Percentiles rank a stretch among this genome's conserved stretches.
Conservation (phyloP, 495 filamentous ascomycete genomes). For the Penicillium malachiteum region DNA sequence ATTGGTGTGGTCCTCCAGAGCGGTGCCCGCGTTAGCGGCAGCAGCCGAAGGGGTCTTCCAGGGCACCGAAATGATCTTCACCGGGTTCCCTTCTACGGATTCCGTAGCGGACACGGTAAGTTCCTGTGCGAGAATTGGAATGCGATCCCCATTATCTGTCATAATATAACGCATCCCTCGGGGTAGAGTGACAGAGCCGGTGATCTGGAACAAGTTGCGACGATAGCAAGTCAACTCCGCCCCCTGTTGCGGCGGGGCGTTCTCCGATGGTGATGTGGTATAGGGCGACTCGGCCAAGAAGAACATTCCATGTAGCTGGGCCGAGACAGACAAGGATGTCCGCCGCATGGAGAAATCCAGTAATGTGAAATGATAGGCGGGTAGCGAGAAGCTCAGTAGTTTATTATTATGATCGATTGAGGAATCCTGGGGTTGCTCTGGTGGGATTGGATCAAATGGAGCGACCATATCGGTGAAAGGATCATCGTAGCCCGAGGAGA, state of each 20-base stretch:
- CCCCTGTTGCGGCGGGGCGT: conserved; percentile 56
- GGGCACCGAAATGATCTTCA: conserved; percentile 89
- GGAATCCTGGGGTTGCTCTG: conserved; percentile 39
- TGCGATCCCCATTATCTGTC: conserved; percentile 74
- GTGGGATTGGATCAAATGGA: conserved; percentile 52
- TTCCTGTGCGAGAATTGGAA: conserved; percentile 71
- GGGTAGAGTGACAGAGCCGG: conserved; percentile 75
- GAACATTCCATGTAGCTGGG: conserved; percentile 93
- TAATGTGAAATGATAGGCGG: conserved; percentile 64
- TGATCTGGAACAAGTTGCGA: conserved; percentile 86
- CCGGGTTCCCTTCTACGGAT: conserved; percentile 81
- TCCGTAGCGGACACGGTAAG: conserved; percentile 84
- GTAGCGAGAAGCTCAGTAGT: conserved; percentile 74
- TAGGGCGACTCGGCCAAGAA: conserved; percentile 83
- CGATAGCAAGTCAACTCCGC: conserved; percentile 90
- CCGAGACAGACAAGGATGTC: conserved; percentile 63
- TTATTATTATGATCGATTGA: conserved; percentile 72
- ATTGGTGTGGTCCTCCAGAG: conserved; percentile 44
- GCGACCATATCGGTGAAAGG: conserved; percentile 57
- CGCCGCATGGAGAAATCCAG: conserved; percentile 66
- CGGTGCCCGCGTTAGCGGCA: conserved; percentile 60
- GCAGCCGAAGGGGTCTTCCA: conserved; percentile 72
- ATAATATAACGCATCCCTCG: conserved; percentile 69
- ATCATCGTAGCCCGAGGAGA: conserved; percentile 62
- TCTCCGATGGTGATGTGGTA: conserved; percentile 62